phyloP scores from a whole-genome alignment of 371 early-diverging fungal species.

The Coemansia sp. region DNA sequence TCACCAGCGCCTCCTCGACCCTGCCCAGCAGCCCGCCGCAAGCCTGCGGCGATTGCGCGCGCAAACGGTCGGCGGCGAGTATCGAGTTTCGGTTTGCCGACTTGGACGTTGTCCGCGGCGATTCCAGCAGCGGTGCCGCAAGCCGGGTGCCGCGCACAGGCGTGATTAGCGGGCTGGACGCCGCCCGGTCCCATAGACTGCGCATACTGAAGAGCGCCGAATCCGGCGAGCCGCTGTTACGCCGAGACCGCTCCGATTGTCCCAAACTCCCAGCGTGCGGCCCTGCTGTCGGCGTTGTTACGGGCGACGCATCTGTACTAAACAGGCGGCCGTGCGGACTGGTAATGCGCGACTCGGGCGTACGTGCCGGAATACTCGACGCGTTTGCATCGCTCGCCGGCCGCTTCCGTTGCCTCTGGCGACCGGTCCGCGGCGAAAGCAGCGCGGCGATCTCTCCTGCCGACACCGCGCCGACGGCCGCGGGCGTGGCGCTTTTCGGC shows the following conservation, averaged over 20 bases:
- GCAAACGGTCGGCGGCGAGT: neutral
- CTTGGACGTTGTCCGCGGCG: no score
- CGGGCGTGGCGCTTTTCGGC: neutral
- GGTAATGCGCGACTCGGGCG: conserved; percentile 33
- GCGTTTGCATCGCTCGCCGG: neutral
- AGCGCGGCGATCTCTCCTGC: conserved; percentile 37
- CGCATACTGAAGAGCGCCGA: neutral
- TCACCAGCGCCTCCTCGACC: conserved; percentile 41
- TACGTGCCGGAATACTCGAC: conserved; percentile 20
- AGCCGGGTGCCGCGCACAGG: conserved; percentile 2
- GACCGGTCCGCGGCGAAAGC: conserved; percentile 17
- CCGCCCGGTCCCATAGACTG: conserved; percentile 10
- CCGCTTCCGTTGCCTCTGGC: neutral
- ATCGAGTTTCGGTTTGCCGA: neutral
- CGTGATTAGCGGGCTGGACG: conserved; percentile 3
- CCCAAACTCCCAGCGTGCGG: neutral
- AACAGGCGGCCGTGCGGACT: conserved; percentile 13
- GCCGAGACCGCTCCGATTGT: neutral
- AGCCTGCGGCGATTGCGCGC: neutral
- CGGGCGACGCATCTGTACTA: no score
- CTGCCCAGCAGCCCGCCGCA: conserved; percentile 29
- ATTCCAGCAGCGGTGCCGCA: neutral
- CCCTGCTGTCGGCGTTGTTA: neutral
- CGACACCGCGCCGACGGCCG: conserved; percentile 21
- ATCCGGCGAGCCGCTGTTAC: neutral